These are phyloP conservation scores for Saccharomycopsis sp. DNA, from an alignment of 805 yeast genomes.

Conservation along the genomic window DNA sequence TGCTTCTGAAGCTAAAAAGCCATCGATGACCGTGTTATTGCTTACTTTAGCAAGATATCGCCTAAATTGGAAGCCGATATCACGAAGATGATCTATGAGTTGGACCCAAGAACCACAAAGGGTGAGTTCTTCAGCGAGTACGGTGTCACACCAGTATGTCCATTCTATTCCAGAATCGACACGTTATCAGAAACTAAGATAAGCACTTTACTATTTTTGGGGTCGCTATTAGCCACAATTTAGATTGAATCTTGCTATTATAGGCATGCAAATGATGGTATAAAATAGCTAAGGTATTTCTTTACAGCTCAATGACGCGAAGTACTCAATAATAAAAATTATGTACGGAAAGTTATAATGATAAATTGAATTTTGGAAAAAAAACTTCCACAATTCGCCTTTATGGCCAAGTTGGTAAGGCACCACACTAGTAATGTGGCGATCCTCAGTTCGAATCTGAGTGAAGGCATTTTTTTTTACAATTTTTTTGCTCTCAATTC, in stretches of 20 bases:
- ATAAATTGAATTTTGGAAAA: too few species aligned
- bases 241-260: neutral
- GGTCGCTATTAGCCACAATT: neutral
- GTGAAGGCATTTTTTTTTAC: slow-evolving; percentile 27
- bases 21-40: slow-evolving; percentile 74
- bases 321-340: too few species aligned
- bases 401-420: slow-evolving; percentile 36
- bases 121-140: slow-evolving; percentile 14
- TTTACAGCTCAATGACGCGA: too few species aligned
- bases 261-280: neutral
- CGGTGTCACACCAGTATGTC: slow-evolving; percentile 14
- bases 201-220: neutral
- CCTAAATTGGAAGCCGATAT: slow-evolving; percentile 61
- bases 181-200: neutral
- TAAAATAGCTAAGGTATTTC: neutral
- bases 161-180: slow-evolving; percentile 3
- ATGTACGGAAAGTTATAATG: too few species aligned
- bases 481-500: slow-evolving; percentile 13
- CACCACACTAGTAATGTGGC: slow-evolving; percentile 35
- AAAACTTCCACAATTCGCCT: too few species aligned
- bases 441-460: slow-evolving; percentile 35
- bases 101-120: slow-evolving; percentile 37
- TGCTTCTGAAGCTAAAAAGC: slow-evolving; percentile 56
- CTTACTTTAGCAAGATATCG: slow-evolving; percentile 68
- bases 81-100: slow-evolving; percentile 51